A percentile compares a stretch with the other conserved stretches of the same genome.
Evolutionary conservation across 768 basidiomycete species (phyloP).

Genomic region (Podaxis sp.): DNA sequence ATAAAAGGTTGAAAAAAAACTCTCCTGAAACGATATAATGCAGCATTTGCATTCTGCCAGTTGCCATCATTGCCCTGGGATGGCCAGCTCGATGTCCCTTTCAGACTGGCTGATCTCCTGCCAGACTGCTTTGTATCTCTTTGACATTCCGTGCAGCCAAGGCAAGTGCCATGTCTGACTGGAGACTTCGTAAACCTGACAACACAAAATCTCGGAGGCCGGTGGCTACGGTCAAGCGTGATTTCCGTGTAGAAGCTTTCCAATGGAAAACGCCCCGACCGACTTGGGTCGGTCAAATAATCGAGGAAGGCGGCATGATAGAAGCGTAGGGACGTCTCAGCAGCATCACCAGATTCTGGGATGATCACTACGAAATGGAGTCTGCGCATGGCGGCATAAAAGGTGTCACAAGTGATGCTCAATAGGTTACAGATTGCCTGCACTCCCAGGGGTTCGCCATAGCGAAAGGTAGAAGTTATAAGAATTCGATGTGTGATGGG

Average conservation of each 20-base stretch:
- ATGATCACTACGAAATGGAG: background rate
- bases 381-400: background rate
- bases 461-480: background rate
- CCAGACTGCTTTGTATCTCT: background rate
- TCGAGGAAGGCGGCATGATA: too few relatives aligned
- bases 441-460: background rate
- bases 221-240: background rate
- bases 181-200: background rate
- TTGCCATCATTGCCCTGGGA: background rate
- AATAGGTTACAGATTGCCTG: background rate
- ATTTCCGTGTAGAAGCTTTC: background rate
- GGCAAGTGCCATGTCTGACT: background rate
- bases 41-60: background rate
- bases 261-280: background rate
- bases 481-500: background rate
- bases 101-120: background rate
- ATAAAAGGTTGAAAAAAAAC: background rate
- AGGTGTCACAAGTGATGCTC: background rate
- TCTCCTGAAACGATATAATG: background rate
- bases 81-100: background rate
- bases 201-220: background rate
- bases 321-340: background rate
- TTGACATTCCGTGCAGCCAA: background rate
- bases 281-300: background rate
- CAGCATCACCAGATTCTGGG: background rate